phyloP scores from a whole-genome alignment of 2,329 filamentous ascomycete genomes.

The Aspergillus awamori region DNA sequence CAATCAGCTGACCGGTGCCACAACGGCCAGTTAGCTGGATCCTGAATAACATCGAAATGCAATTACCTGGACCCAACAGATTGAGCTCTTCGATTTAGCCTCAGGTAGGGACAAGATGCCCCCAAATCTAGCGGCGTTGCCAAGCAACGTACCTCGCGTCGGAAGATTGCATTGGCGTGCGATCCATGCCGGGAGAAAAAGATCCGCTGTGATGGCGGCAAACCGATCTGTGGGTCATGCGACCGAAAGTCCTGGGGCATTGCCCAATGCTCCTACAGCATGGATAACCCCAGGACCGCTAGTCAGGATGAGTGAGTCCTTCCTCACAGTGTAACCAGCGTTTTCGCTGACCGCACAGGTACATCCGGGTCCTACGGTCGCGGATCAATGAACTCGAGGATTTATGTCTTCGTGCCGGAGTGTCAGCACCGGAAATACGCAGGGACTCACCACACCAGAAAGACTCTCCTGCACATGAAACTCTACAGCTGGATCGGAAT shows the following conservation, averaged over 20 bases:
- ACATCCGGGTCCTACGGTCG: constrained; percentile 25
- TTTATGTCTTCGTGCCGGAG: constrained; percentile 25
- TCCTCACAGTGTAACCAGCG: constrained; percentile 9
- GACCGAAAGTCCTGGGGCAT: constrained; percentile 36
- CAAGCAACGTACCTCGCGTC: constrained; percentile 15
- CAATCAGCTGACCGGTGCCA: too few species aligned
- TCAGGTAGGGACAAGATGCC: neutral
- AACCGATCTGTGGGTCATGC: constrained; percentile 51
- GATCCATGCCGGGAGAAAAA: constrained; percentile 49
- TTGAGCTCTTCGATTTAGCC: neutral
- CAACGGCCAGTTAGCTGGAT: too few species aligned
- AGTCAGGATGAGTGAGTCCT: constrained; percentile 39
- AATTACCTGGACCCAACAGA: neutral
- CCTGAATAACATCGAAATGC: too few species aligned
- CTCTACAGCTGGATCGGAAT: neutral
- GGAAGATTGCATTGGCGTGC: constrained; percentile 45
- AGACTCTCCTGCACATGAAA: neutral
- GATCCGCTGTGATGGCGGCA: constrained; percentile 47
- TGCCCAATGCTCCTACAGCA: constrained; percentile 44
- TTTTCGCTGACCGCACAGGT: constrained; percentile 7
- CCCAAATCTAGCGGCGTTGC: neutral
- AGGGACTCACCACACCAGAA: neutral
- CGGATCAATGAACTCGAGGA: constrained; percentile 35
- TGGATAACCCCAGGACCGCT: constrained; percentile 40
- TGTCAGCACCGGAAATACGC: constrained; percentile 19